A percentile compares a stretch with the other conserved stretches of the same genome.
Conservation (phyloP, 768 basidiomycete species). For the Tylopilus subfusipes region DNA sequence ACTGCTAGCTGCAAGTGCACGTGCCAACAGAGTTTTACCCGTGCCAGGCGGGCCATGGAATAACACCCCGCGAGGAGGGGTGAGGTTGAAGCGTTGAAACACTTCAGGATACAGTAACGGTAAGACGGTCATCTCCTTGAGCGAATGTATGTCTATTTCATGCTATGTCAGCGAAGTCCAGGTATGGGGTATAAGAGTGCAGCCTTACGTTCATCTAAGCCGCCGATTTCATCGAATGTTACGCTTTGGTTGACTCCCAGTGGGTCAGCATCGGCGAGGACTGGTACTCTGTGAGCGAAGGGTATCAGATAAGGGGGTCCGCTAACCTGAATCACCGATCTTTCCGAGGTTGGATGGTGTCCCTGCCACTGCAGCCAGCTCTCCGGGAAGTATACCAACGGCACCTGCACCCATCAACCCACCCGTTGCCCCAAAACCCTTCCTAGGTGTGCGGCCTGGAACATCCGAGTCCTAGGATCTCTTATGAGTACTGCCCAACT, state of each 20-base stretch:
- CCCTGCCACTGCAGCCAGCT: conserved; percentile 58
- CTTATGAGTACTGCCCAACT: not conserved
- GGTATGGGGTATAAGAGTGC: not conserved
- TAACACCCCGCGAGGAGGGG: conserved; percentile 92
- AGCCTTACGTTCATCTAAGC: conserved; percentile 82
- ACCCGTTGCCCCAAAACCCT: conserved; percentile 52
- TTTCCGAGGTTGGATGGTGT: conserved; percentile 86
- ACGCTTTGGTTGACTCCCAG: conserved; percentile 90
- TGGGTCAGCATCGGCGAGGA: conserved; percentile 92
- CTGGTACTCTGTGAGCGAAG: conserved; percentile 36
- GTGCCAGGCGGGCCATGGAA: conserved; percentile 99
- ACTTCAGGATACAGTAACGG: conserved; percentile 96
- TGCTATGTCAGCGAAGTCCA: conserved; percentile 1
- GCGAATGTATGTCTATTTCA: conserved; percentile 79
- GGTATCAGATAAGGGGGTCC: conserved; percentile 9
- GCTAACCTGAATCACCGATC: conserved; percentile 70
- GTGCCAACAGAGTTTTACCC: conserved; percentile 90
- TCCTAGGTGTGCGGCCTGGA: conserved; percentile 64
- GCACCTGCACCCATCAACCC: conserved; percentile 49
- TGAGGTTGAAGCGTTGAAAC: conserved; percentile 90
- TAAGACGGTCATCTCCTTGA: conserved; percentile 98
- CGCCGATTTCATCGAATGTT: conserved; percentile 95
- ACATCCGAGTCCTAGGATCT: conserved; percentile 64
- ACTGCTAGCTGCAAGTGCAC: conserved; percentile 92
- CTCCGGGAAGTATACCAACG: conserved; percentile 57